Percentiles rank a stretch among this genome's conserved stretches.
These are phyloP conservation scores for Venturia pyrina DNA, from an alignment of 2,329 filamentous ascomycete species.

Conservation along the genomic window DNA sequence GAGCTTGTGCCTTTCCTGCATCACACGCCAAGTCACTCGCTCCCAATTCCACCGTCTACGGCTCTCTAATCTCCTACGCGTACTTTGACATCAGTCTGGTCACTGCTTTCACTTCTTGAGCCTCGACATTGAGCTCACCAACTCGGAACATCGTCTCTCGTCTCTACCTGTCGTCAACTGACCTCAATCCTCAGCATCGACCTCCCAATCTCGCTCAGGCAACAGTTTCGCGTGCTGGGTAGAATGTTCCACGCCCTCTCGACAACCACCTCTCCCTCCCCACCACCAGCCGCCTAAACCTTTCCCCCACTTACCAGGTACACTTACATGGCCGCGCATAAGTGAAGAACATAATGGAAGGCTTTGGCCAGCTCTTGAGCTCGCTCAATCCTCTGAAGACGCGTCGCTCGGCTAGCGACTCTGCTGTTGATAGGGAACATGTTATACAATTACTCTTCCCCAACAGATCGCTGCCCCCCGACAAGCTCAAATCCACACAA, in stretches of 20 bases:
- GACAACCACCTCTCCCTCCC: not conserved
- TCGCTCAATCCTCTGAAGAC: not conserved
- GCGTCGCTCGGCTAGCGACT: not conserved
- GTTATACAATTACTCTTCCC: not conserved
- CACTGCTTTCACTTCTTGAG: not conserved
- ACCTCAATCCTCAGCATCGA: not conserved
- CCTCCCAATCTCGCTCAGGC: not conserved
- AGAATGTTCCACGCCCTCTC: not conserved
- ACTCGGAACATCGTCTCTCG: not conserved
- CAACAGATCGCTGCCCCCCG: not conserved
- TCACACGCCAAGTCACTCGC: too few species aligned
- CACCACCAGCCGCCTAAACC: not conserved
- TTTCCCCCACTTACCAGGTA: not conserved
- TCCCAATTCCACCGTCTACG: too few species aligned
- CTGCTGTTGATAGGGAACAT: not conserved
- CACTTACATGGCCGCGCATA: not conserved
- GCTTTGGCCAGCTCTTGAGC: not conserved
- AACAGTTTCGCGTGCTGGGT: not conserved
- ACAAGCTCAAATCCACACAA: not conserved
- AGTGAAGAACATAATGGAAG: not conserved
- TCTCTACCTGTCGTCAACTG: not conserved
- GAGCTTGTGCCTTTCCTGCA: too few species aligned
- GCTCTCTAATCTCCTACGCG: too few species aligned
- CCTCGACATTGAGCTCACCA: not conserved
- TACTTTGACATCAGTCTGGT: too few species aligned